phyloP scores from a whole-genome alignment of 2,329 filamentous ascomycete genomes.

The Dissoconium aciculare region DNA sequence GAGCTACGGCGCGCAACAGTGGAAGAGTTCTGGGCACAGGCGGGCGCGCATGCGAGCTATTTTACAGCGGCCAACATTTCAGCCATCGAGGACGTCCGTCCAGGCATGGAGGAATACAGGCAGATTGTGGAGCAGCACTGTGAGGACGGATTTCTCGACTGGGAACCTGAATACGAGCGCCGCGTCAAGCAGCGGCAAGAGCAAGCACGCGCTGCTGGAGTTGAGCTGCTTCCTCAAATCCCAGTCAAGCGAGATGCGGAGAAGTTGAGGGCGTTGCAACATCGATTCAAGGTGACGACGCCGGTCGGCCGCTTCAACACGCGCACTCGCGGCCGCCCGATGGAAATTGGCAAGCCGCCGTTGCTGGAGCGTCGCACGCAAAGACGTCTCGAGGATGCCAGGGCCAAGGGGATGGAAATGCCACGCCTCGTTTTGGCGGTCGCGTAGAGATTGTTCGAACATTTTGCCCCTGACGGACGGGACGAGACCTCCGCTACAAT shows the following conservation, averaged over 20 bases:
- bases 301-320: neutral
- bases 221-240: neutral
- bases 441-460: too few species aligned
- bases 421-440: neutral
- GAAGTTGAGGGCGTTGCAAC: neutral
- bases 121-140: neutral
- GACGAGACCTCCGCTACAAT: too few species aligned
- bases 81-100: neutral
- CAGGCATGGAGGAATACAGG: neutral
- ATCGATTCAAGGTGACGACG: slow-evolving; percentile 1
- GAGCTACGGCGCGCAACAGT: neutral
- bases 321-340: neutral
- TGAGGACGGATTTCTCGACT: neutral
- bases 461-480: too few species aligned
- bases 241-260: neutral
- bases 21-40: neutral
- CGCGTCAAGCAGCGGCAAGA: neutral
- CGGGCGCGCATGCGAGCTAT: neutral
- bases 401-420: neutral
- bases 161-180: neutral
- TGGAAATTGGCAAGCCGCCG: neutral
- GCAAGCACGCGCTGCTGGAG: neutral
- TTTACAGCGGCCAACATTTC: neutral
- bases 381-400: neutral
- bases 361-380: neutral